Base-by-base conservation (phyloP, 306 rosid genomes). In the Betula pendula region DNA sequence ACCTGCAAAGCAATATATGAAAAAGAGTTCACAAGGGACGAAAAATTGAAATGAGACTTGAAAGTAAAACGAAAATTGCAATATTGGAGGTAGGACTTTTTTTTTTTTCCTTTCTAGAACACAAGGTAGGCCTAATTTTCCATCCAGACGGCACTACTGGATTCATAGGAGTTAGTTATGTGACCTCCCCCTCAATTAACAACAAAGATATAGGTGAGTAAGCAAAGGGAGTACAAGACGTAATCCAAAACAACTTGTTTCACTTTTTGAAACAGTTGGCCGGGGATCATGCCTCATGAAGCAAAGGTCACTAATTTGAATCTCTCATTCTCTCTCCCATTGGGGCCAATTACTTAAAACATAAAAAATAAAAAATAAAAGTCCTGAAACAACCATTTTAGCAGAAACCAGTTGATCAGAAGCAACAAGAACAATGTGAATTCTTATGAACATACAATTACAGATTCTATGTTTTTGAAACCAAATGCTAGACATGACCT, bases 1-100 rank as follows among this genome's bases (percentile, higher is more conserved):
- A 82, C 85, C 85, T 82, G 79, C 67, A 43, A 14, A 59, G 13
- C 6, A 15, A 49, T 49, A 71, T 20, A 49, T 42, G 65, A 60
- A 59, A 50, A 27, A 11, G 44, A 72, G 68, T 62, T 10, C 52
- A 38, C 4, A 17, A 45, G 14, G 27, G 6, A 2, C 38, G 20
- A 62, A 19, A 6, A 8, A 19, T 17, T 20, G 24, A 53, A 20
- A 73, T 0, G 10, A 8, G 4, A 47, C 2, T 27, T 48, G 27
- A 51, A 19, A 48, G 3, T 38, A 44, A 24, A 15, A 17, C 12
- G n/a, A 48, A 45, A 47, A 27, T 10, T 38, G 7, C 27, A 6
- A 31, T 5, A 35, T 17, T 19, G 4, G 35, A 38, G 17, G 35
- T 8, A 65, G 25, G 16, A 35, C 40, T 17, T 2, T 2, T 6